These are phyloP conservation scores for Fusarium compactum DNA, from an alignment of 2,329 filamentous ascomycete genomes.

Conservation along the genomic window DNA sequence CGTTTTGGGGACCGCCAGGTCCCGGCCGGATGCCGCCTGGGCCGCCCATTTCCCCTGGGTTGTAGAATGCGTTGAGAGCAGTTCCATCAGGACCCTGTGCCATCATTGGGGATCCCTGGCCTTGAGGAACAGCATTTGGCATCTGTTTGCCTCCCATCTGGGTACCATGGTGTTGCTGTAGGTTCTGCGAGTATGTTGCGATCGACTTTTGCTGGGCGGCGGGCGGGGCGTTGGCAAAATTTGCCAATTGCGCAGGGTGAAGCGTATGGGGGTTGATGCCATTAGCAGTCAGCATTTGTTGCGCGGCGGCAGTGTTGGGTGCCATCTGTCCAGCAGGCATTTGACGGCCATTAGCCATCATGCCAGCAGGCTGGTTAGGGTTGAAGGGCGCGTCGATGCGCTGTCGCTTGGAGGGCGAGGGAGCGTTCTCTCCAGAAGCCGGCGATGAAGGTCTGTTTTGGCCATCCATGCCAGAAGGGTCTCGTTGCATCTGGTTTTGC, in stretches of 20 bases:
- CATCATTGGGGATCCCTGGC: slow-evolving; percentile 88
- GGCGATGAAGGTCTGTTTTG: slow-evolving; percentile 86
- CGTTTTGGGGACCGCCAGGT: slow-evolving; percentile 61
- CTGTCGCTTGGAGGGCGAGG: slow-evolving; percentile 90
- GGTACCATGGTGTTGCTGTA: slow-evolving; percentile 83
- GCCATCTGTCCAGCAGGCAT: slow-evolving; percentile 79
- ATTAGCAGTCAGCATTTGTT: slow-evolving; percentile 73
- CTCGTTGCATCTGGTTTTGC: slow-evolving; percentile 86
- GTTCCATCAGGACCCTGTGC: slow-evolving; percentile 75
- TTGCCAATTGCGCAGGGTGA: slow-evolving; percentile 80
- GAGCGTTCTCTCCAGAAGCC: slow-evolving; percentile 84
- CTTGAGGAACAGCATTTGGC: slow-evolving; percentile 78
- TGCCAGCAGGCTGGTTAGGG: slow-evolving; percentile 71
- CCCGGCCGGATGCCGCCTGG: slow-evolving; percentile 70
- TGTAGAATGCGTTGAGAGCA: slow-evolving; percentile 70
- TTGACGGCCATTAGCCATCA: slow-evolving; percentile 81
- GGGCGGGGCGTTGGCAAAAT: slow-evolving; percentile 66
- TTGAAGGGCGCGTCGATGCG: slow-evolving; percentile 81
- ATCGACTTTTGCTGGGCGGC: slow-evolving; percentile 84
- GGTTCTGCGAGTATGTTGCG: slow-evolving; percentile 86
- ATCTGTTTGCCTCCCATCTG: slow-evolving; percentile 86
- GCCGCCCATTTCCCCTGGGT: slow-evolving; percentile 69
- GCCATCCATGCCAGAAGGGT: slow-evolving; percentile 88
- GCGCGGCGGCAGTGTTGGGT: slow-evolving; percentile 63
- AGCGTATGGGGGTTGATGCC: slow-evolving; percentile 82